Base-by-base conservation (phyloP, 768 basidiomycete genomes). In the Sarcodon aspratus region DNA sequence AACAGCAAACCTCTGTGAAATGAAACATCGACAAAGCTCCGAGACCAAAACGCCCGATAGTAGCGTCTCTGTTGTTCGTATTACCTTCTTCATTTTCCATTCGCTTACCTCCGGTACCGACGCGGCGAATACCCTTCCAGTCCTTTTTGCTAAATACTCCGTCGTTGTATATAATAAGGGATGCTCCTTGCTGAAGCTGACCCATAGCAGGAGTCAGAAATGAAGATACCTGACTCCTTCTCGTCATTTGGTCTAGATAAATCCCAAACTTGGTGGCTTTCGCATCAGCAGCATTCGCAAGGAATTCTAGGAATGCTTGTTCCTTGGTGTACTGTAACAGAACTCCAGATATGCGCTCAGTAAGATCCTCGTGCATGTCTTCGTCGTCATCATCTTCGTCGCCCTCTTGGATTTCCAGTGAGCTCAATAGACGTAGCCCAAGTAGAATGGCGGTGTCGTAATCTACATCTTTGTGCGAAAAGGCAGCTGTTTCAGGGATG, bases 281-380 rank as follows among this genome's bases (percentile, higher is more conserved):
- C 0, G 76, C 76, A 54, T 78, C 77, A 6, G 63, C 62, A 1
- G 76, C 76, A 49, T 79, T 79, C 1, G 77, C 77, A 6, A 78
- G 50, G 52, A 76, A 76, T 49, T 79, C 76, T 2, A 65, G 67
- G 34, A 71, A 56, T 9, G 74, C 64, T 47, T 76, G 72, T 7
- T 63, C 61, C 7, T 64, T 62, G 6, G 63, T 63, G 45, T 78
- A 78, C 17, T 70, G 63, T 13, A 54, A 58, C 9, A 78, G 57
- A 0, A 66, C 67, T 11, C 69, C 68, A 3, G 59, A 57, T 12
- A 79, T 74, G 1, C 71, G 69, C 0, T 65, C 69, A 3, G 66
- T 60, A 5, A 72, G 61, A 18, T 65, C 62, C 49, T 73, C 69
- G 3, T 69, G 69, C 64, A 76, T 70, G 46, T 74, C 70, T 9